Evolutionary conservation across 352 stramenopile species (phyloP).

Genomic region (Phytopythium kandeliae): DNA sequence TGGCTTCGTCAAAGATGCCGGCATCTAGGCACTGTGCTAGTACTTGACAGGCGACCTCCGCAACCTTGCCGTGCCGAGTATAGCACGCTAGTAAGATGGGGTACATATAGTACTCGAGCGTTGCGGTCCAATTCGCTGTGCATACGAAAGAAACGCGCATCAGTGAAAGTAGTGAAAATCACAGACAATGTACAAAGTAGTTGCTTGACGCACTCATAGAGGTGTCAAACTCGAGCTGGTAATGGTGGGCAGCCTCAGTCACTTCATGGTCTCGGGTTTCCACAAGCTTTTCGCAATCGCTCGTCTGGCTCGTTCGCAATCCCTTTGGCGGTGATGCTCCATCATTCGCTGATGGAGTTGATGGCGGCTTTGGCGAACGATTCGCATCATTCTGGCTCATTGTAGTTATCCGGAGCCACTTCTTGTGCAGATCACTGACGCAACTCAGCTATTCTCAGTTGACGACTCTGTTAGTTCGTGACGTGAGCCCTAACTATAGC

Average conservation of each 20-base stretch:
- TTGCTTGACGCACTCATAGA: not conserved
- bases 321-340: not conserved
- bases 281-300: not conserved
- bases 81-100: conserved; percentile 74
- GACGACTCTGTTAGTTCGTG: not conserved
- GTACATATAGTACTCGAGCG: conserved; percentile 70
- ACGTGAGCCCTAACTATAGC: too few relatives aligned
- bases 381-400: not conserved
- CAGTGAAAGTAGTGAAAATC: not conserved
- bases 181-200: not conserved
- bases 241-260: not conserved
- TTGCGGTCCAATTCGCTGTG: conserved; percentile 2
- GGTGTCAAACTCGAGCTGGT: not conserved
- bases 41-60: conserved; percentile 36
- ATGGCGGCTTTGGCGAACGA: conserved; percentile 1
- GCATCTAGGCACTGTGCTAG: conserved; percentile 59
- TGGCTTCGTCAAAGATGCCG: conserved; percentile 39
- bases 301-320: not conserved
- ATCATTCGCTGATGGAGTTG: not conserved
- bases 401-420: conserved; percentile 27
- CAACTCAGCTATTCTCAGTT: conserved; percentile 18
- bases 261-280: not conserved
- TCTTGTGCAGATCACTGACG: conserved; percentile 31
- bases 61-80: conserved; percentile 56
- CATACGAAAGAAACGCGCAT: not conserved